These are phyloP conservation scores for Nakazawaea wyomingensis DNA, from an alignment of 805 yeast species.

Conservation along the genomic window DNA sequence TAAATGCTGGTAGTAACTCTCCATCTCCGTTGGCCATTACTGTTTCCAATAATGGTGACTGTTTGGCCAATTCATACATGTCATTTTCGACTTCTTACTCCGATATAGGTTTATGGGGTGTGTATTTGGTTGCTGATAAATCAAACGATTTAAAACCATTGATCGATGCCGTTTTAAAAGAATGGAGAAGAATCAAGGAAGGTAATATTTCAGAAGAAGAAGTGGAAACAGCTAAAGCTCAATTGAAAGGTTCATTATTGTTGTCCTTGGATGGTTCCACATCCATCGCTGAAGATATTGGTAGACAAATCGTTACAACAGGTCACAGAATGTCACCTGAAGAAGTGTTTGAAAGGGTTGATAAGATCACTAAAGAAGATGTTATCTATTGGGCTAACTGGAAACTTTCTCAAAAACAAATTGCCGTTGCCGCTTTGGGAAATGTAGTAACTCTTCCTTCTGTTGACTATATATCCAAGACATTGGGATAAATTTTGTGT, in stretches of 20 bases:
- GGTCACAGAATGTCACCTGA: conserved; percentile 74
- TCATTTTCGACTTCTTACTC: conserved; percentile 96
- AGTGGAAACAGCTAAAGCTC: conserved; percentile 91
- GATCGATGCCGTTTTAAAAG: conserved; percentile 70
- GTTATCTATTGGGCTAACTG: conserved; percentile 86
- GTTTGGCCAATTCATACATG: conserved; percentile 91
- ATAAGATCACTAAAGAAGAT: conserved; percentile 70
- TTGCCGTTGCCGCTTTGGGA: conserved; percentile 91
- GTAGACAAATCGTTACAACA: conserved; percentile 93
- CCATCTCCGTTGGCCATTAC: conserved; percentile 82
- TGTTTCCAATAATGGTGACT: conserved; percentile 45
- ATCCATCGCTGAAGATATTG: conserved; percentile 95
- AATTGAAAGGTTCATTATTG: conserved; percentile 85
- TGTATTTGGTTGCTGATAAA: conserved; percentile 82
- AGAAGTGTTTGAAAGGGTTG: conserved; percentile 70
- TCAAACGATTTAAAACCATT: conserved; percentile 59
- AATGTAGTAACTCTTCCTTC: conserved; percentile 69
- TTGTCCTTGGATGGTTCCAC: conserved; percentile 92
- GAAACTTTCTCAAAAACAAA: conserved; percentile 68
- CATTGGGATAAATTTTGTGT: conserved; percentile 20
- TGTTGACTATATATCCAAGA: conserved; percentile 47
- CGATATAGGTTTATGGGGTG: conserved; percentile 97
- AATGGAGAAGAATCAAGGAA: conserved; percentile 81
- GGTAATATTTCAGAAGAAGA: conserved; percentile 80
- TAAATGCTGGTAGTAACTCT: conserved; percentile 76